phyloP scores from a whole-genome alignment of 495 filamentous ascomycete species.

The Oidiodendron maius region DNA sequence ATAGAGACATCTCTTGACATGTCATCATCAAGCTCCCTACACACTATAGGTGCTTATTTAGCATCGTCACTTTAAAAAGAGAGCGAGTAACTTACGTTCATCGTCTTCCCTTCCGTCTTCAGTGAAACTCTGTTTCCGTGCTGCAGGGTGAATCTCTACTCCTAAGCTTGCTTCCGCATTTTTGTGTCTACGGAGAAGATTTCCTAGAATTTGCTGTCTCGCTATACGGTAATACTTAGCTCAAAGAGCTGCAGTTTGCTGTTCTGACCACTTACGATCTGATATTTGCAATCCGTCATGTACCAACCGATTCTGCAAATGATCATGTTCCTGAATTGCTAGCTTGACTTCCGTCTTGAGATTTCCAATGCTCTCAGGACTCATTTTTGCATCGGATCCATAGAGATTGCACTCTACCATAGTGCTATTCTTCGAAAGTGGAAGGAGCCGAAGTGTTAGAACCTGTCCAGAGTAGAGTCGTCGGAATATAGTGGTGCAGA shows the following conservation, averaged over 20 bases:
- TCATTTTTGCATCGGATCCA: not conserved
- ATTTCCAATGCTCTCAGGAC: not conserved
- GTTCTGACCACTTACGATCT: not conserved
- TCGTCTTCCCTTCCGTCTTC: slow-evolving; percentile 18
- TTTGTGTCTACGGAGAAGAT: slow-evolving; percentile 9
- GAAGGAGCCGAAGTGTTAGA: slow-evolving; percentile 9
- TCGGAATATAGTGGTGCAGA: slow-evolving; percentile 7
- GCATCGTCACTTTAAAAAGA: not conserved
- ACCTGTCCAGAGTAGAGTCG: slow-evolving; percentile 4
- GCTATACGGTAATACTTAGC: too few species aligned
- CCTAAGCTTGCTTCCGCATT: slow-evolving; percentile 8
- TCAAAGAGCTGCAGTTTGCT: too few species aligned
- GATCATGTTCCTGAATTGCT: not conserved
- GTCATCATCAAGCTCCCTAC: slow-evolving; percentile 11
- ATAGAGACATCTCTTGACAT: slow-evolving; percentile 4
- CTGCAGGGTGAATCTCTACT: slow-evolving; percentile 16
- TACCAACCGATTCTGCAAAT: slow-evolving; percentile 1
- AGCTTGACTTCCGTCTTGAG: slow-evolving; percentile 5
- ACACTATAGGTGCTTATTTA: slow-evolving; percentile 11
- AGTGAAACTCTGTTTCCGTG: slow-evolving; percentile 11
- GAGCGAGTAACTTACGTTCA: slow-evolving; percentile 15
- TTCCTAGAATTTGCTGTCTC: too few species aligned
- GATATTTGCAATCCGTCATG: not conserved
- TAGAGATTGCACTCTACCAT: slow-evolving; percentile 17
- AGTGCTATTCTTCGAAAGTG: slow-evolving; percentile 11